These are phyloP conservation scores for Russula foetens DNA, from an alignment of 768 basidiomycete genomes.

Conservation along the genomic window DNA sequence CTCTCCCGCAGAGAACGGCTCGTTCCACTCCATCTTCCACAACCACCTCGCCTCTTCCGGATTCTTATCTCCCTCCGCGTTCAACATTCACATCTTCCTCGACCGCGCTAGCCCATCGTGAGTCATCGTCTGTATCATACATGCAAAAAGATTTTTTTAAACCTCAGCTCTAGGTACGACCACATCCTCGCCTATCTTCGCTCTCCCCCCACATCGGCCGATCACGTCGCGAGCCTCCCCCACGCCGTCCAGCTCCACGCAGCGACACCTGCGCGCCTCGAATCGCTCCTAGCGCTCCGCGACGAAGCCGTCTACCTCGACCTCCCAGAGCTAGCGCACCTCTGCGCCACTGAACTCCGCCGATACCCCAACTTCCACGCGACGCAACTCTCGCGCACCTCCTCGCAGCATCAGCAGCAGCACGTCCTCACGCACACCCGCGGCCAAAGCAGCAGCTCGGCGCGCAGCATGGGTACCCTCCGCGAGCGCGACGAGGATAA, in stretches of 20 bases:
- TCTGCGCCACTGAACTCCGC: slow-evolving; percentile 65
- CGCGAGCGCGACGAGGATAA: slow-evolving; percentile 41
- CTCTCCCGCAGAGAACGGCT: too few relatives aligned
- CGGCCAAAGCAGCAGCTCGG: slow-evolving; percentile 46
- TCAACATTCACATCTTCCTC: slow-evolving; percentile 61
- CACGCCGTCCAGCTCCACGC: slow-evolving; percentile 43
- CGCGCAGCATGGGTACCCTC: slow-evolving; percentile 53
- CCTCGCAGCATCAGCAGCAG: too few relatives aligned
- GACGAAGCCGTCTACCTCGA: slow-evolving; percentile 76
- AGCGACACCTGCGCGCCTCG: slow-evolving; percentile 36
- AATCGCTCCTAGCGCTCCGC: slow-evolving; percentile 62
- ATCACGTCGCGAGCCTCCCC: slow-evolving; percentile 48
- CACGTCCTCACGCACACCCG: slow-evolving; percentile 31
- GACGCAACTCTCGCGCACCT: background rate
- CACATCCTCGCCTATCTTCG: slow-evolving; percentile 71
- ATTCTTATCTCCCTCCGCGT: slow-evolving; percentile 36
- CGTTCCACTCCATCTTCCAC: slow-evolving; percentile 46
- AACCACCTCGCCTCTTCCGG: slow-evolving; percentile 58
- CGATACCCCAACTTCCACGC: slow-evolving; percentile 29
- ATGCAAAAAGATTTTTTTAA: background rate
- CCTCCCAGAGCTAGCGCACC: slow-evolving; percentile 50
- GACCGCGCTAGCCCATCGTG: slow-evolving; percentile 76
- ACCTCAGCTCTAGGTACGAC: slow-evolving; percentile 41
- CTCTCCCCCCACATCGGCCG: slow-evolving; percentile 38
- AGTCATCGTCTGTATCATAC: slow-evolving; percentile 30